phyloP scores from a whole-genome alignment of 306 rosid genomes.

The Gillenia trifoliata region DNA sequence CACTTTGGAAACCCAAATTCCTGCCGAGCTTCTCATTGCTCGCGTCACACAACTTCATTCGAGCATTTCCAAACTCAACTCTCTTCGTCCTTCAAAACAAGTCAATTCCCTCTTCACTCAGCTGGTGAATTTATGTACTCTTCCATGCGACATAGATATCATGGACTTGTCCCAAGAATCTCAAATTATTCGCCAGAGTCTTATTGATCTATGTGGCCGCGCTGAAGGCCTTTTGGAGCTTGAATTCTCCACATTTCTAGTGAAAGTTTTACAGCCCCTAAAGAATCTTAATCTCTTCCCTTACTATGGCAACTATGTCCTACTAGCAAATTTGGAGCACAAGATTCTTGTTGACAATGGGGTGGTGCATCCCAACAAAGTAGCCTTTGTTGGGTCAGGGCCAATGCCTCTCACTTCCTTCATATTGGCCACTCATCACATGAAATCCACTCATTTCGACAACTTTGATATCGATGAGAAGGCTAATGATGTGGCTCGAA shows the following conservation, averaged over 20 bases:
- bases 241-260: constrained; percentile 57
- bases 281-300: constrained; percentile 56
- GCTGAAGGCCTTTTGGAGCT: constrained; percentile 77
- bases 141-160: constrained; percentile 52
- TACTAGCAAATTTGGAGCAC: constrained; percentile 51
- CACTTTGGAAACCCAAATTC: constrained; percentile 35
- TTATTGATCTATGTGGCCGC: constrained; percentile 43
- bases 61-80: constrained; percentile 55
- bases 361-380: constrained; percentile 35
- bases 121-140: constrained; percentile 54
- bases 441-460: constrained; percentile 55
- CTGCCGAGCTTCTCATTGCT: constrained; percentile 33
- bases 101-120: constrained; percentile 58
- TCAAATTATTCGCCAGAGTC: constrained; percentile 45
- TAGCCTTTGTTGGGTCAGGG: constrained; percentile 79
- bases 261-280: constrained; percentile 36
- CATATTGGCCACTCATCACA: constrained; percentile 58
- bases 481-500: constrained; percentile 53
- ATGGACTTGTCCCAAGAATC: constrained; percentile 40
- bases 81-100: constrained; percentile 61
- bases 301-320: constrained; percentile 59
- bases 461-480: constrained; percentile 54
- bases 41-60: constrained; percentile 45
- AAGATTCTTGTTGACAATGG: constrained; percentile 45
- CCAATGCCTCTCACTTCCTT: constrained; percentile 75